phyloP scores from a whole-genome alignment of 169 alveolate genomes.

The Eimeria zaria region DNA sequence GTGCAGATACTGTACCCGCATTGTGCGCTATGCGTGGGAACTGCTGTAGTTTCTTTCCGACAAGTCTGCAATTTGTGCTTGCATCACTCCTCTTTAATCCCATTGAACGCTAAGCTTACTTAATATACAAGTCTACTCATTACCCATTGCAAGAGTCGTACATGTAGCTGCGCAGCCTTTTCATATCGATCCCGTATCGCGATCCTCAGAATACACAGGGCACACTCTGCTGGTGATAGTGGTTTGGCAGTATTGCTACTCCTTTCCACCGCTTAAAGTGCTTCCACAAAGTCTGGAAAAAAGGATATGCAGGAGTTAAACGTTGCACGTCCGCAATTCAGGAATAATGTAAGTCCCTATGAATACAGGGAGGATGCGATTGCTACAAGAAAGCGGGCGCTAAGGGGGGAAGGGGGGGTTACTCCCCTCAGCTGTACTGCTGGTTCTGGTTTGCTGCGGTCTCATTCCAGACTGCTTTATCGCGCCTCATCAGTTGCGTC shows the following conservation, averaged over 20 bases:
- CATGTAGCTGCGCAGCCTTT: not conserved
- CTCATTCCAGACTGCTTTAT: not conserved
- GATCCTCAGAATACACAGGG: not conserved
- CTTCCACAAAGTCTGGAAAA: not conserved
- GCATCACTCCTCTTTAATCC: not conserved
- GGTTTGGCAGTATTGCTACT: not conserved
- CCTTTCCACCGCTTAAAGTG: not conserved
- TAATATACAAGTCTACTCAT: not conserved
- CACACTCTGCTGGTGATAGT: not conserved
- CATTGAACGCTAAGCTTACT: not conserved
- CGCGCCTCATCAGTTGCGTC: not conserved
- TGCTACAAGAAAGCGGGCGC: not conserved
- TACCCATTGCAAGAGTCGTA: not conserved
- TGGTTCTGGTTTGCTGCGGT: not conserved
- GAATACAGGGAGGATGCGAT: not conserved
- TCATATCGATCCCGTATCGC: not conserved
- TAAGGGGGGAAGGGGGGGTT: not conserved
- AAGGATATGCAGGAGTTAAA: not conserved
- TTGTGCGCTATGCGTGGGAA: not conserved
- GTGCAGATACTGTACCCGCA: not conserved
- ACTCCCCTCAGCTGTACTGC: not conserved
- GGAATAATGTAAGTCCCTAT: not conserved
- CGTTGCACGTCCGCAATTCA: not conserved
- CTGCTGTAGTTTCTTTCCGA: not conserved
- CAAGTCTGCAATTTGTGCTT: not conserved